These are phyloP conservation scores for Neurospora sp. DNA, from an alignment of 495 filamentous ascomycete species.

Conservation along the genomic window DNA sequence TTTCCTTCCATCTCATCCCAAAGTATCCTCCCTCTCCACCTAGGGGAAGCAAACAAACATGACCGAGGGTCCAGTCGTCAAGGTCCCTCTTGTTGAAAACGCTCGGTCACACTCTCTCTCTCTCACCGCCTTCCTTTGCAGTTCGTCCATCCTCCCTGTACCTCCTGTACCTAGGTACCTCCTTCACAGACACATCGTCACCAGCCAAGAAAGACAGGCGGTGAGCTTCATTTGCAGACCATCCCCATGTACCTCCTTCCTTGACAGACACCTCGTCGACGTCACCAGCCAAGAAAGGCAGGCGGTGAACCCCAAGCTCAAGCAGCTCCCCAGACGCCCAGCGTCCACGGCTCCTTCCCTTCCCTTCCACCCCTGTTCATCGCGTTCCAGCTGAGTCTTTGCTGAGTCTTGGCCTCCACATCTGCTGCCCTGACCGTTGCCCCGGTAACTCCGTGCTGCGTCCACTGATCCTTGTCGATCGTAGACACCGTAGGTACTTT, in stretches of 20 bases:
- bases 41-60: neutral
- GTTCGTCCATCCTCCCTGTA: neutral
- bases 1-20: neutral
- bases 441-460: slow-evolving; percentile 64
- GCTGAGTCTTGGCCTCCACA: slow-evolving; percentile 40
- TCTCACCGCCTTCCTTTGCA: neutral
- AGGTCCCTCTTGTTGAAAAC: neutral
- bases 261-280: neutral
- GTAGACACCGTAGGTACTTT: slow-evolving; percentile 72
- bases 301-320: slow-evolving; percentile 1
- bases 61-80: neutral
- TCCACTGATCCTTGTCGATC: slow-evolving; percentile 76
- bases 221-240: neutral
- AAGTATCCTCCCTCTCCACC: neutral
- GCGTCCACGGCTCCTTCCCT: slow-evolving; percentile 55
- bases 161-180: neutral
- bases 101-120: neutral
- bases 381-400: slow-evolving; percentile 51
- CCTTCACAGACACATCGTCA: neutral
- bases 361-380: slow-evolving; percentile 35
- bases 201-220: neutral
- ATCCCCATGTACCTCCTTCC: neutral
- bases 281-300: neutral
- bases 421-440: slow-evolving; percentile 53
- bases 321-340: slow-evolving; percentile 61